Evolutionary conservation across 2,329 filamentous ascomycete species (phyloP).

Genomic region (Venturia asperata): DNA sequence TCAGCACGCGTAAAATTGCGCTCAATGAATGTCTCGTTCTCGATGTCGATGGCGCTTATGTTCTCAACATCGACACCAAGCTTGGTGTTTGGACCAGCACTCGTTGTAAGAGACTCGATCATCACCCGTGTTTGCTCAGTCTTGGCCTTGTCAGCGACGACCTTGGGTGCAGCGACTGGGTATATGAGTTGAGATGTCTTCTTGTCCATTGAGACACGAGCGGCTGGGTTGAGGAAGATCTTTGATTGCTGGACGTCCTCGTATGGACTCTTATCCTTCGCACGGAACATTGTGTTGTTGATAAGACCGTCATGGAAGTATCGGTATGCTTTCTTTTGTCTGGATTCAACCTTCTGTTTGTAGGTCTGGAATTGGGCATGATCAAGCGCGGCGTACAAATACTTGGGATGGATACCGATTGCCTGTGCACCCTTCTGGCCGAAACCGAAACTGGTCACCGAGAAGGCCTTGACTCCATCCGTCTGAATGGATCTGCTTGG

Average conservation of each 20-base stretch:
- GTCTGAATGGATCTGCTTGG: slow-evolving; percentile 93
- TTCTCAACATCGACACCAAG: slow-evolving; percentile 93
- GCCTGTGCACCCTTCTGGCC: slow-evolving; percentile 98
- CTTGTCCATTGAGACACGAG: slow-evolving; percentile 77
- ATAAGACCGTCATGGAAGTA: slow-evolving; percentile 98
- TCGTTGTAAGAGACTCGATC: slow-evolving; percentile 68
- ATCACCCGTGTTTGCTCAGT: slow-evolving; percentile 63
- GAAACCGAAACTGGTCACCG: slow-evolving; percentile 97
- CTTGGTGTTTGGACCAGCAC: slow-evolving; percentile 46
- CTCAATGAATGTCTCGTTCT: slow-evolving; percentile 88
- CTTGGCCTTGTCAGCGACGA: slow-evolving; percentile 53
- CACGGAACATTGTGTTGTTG: slow-evolving; percentile 96
- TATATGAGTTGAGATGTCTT: slow-evolving; percentile 76
- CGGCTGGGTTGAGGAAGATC: slow-evolving; percentile 89
- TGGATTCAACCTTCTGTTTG: slow-evolving; percentile 77
- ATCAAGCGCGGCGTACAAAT: slow-evolving; percentile 91
- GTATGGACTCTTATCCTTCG: slow-evolving; percentile 88
- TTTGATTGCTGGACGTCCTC: slow-evolving; percentile 76
- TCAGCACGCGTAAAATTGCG: slow-evolving; percentile 87
- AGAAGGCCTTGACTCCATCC: slow-evolving; percentile 97
- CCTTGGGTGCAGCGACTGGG: slow-evolving; percentile 56
- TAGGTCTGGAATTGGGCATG: slow-evolving; percentile 75
- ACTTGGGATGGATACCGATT: slow-evolving; percentile 93
- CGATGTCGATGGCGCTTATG: slow-evolving; percentile 78
- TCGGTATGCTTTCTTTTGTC: slow-evolving; percentile 97